Evolutionary conservation across 2,329 filamentous ascomycete genomes (phyloP).

Genomic region (Cordyceps cateniannulata): DNA sequence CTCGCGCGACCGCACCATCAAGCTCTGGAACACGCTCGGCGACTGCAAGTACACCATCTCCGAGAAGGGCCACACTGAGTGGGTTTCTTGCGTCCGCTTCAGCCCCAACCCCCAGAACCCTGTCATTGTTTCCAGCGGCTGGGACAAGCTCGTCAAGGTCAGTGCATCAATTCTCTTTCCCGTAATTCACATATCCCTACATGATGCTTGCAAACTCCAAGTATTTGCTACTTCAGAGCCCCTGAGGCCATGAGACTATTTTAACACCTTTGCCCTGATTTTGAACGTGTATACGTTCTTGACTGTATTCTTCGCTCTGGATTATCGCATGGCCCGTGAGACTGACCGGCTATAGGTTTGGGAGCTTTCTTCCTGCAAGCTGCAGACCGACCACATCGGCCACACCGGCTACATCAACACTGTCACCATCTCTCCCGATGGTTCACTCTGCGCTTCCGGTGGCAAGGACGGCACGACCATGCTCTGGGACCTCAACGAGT

Average conservation of each 20-base stretch:
- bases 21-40: conserved; percentile 99
- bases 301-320: not conserved
- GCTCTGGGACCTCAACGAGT: conserved; percentile 99
- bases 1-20: conserved; percentile 97
- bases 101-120: conserved; percentile 99
- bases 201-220: conserved; percentile 85
- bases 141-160: conserved; percentile 99
- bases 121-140: conserved; percentile 95
- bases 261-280: conserved; percentile 82
- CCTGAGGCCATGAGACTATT: conserved; percentile 89
- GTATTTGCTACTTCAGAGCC: conserved; percentile 99
- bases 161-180: conserved; percentile 32
- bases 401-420: conserved; percentile 99
- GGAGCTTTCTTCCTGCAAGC: conserved; percentile 98
- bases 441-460: conserved; percentile 96
- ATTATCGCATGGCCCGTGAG: not conserved
- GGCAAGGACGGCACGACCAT: conserved; percentile 99
- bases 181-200: conserved; percentile 25
- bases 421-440: conserved; percentile 99
- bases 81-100: conserved; percentile 99
- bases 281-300: conserved; percentile 21
- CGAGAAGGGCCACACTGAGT: conserved; percentile 99
- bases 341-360: conserved; percentile 62
- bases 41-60: conserved; percentile 99
- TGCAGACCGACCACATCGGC: conserved; percentile 99